Conservation (phyloP, 768 basidiomycete species). For the Rhodotorula babjevae region DNA sequence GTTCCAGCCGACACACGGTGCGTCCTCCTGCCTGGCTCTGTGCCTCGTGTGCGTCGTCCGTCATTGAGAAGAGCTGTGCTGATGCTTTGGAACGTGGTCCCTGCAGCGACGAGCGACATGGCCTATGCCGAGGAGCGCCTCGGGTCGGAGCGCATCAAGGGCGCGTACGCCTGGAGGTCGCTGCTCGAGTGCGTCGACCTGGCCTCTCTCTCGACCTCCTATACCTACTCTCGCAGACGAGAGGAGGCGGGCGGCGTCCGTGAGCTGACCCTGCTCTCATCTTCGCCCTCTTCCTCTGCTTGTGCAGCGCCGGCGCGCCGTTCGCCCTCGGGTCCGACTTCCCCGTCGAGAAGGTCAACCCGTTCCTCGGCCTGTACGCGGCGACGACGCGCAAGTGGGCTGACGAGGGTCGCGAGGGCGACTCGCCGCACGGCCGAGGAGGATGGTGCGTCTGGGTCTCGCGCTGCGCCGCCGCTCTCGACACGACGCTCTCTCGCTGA, state of each 20-base stretch:
- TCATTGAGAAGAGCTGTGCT: too few species aligned
- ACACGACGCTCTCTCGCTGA: background rate
- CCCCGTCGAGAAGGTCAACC: slow-evolving; percentile 86
- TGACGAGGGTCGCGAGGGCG: slow-evolving; percentile 52
- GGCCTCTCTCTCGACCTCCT: too few species aligned
- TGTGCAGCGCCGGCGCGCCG: slow-evolving; percentile 47
- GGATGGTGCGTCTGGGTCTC: slow-evolving; percentile 65
- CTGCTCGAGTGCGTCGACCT: slow-evolving; percentile 59
- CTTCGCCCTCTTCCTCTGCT: slow-evolving; percentile 36
- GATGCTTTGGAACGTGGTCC: too few species aligned
- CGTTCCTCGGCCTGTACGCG: slow-evolving; percentile 82
- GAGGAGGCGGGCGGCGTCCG: too few species aligned
- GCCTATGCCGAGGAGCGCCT: slow-evolving; percentile 79
- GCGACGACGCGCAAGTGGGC: slow-evolving; percentile 68
- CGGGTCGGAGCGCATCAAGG: slow-evolving; percentile 72
- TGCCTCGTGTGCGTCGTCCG: too few species aligned
- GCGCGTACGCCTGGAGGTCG: slow-evolving; percentile 83
- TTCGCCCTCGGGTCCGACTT: slow-evolving; percentile 89
- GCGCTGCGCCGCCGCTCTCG: too few species aligned
- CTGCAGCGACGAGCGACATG: slow-evolving; percentile 78
- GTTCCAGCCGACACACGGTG: slow-evolving; percentile 81
- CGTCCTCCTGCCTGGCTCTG: background rate
- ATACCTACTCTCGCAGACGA: too few species aligned
- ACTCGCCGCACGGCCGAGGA: slow-evolving; percentile 70
- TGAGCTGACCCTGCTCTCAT: too few species aligned